phyloP scores from a whole-genome alignment of 2,329 filamentous ascomycete species.

The Trichophyton schoenleinii region DNA sequence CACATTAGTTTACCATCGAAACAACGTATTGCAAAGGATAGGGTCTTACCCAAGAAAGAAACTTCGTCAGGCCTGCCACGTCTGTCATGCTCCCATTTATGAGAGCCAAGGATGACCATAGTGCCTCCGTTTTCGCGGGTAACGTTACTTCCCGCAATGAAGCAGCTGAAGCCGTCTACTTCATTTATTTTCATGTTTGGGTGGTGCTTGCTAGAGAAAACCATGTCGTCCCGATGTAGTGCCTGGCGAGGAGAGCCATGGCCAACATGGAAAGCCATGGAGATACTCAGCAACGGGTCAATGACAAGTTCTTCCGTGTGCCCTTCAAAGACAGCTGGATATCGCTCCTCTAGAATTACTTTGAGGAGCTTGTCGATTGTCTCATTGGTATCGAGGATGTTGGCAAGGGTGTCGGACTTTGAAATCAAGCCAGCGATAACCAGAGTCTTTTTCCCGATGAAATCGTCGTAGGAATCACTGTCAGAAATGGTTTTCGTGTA shows the following conservation, averaged over 20 bases:
- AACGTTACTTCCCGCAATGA: neutral
- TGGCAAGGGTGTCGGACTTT: conserved; percentile 1
- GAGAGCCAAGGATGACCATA: conserved; percentile 4
- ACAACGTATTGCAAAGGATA: neutral
- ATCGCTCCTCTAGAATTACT: neutral
- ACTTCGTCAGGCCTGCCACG: conserved; percentile 2
- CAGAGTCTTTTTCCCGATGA: conserved; percentile 1
- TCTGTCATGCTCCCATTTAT: conserved; percentile 4
- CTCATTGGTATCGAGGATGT: conserved; percentile 4
- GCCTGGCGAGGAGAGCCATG: neutral
- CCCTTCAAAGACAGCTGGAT: neutral
- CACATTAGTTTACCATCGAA: neutral
- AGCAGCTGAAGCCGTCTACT: conserved; percentile 4
- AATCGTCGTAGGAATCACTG: neutral
- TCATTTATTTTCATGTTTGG: conserved; percentile 4
- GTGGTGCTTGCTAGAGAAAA: conserved; percentile 2
- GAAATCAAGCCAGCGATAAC: neutral
- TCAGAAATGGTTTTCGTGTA: neutral
- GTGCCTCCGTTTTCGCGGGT: conserved; percentile 2
- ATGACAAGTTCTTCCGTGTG: conserved; percentile 3
- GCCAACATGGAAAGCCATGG: neutral
- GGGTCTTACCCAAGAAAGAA: neutral
- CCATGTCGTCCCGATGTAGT: conserved; percentile 2
- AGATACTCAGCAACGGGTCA: neutral
- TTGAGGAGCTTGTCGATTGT: conserved; percentile 1